Evolutionary conservation across 2,329 filamentous ascomycete genomes (phyloP).

Genomic region (Phyllosticta paracitricarpa): DNA sequence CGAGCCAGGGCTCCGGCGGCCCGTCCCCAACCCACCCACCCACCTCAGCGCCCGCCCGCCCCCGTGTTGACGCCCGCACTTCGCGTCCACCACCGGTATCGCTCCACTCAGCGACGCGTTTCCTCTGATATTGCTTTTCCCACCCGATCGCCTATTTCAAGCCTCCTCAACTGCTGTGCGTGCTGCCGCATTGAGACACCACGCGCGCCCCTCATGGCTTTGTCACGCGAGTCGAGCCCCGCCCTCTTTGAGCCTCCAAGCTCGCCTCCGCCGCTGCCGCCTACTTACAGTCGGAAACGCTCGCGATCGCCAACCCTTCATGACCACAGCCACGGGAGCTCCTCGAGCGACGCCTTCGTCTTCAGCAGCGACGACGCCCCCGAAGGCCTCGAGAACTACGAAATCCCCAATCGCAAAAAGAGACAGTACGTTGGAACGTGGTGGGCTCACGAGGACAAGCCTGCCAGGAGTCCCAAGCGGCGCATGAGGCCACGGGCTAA

Average conservation of each 20-base stretch:
- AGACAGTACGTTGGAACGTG: conserved; percentile 56
- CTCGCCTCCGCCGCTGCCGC: conserved; percentile 9
- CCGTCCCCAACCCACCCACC: not conserved
- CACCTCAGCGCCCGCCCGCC: not conserved
- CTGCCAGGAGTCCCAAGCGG: conserved; percentile 14
- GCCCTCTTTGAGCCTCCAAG: conserved; percentile 8
- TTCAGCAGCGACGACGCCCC: conserved; percentile 59
- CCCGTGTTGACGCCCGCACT: not conserved
- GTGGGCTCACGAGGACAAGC: conserved; percentile 44
- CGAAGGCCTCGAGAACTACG: conserved; percentile 52
- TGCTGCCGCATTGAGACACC: not conserved
- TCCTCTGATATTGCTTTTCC: conserved; percentile 7
- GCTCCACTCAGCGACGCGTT: conserved; percentile 6
- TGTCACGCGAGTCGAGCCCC: conserved; percentile 9
- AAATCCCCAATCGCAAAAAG: conserved; percentile 48
- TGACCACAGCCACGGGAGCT: conserved; percentile 27
- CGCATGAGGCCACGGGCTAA: conserved; percentile 28
- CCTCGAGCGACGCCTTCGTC: conserved; percentile 57
- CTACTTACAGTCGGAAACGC: conserved; percentile 5
- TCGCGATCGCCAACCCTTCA: conserved; percentile 3
- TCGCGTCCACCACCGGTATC: conserved; percentile 4
- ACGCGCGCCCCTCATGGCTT: not conserved
- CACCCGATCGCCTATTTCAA: not conserved
- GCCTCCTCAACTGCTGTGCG: not conserved
- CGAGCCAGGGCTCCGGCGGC: not conserved